Evolutionary conservation across 2,329 filamentous ascomycete species (phyloP).

Genomic region (Pseudogymnoascus sp.): DNA sequence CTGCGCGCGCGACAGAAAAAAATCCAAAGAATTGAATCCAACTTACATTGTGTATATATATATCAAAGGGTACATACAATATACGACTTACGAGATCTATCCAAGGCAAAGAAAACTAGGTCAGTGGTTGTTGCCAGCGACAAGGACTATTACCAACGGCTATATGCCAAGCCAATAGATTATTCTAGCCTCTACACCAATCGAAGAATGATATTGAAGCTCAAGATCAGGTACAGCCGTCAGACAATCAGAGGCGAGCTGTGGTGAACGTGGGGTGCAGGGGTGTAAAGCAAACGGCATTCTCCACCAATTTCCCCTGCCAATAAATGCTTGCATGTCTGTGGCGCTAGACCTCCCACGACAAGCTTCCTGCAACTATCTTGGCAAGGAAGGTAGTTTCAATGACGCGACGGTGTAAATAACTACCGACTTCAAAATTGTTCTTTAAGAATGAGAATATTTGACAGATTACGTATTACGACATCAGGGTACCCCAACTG

Average conservation of each 20-base stretch:
- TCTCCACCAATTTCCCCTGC: neutral
- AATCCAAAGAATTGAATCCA: neutral
- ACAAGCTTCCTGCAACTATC: neutral
- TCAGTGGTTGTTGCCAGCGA: neutral
- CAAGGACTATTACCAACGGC: neutral
- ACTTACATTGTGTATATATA: neutral
- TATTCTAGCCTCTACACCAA: neutral
- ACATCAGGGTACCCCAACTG: neutral
- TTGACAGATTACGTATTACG: neutral
- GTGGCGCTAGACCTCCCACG: neutral
- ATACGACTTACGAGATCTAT: neutral
- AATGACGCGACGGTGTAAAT: neutral
- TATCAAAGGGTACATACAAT: neutral
- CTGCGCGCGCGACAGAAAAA: neutral
- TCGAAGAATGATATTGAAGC: neutral
- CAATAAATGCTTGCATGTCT: neutral
- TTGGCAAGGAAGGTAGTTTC: neutral
- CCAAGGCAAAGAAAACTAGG: neutral
- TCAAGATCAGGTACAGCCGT: neutral
- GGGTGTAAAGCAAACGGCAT: neutral
- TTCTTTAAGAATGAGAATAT: neutral
- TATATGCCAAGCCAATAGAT: neutral
- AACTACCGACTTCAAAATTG: neutral
- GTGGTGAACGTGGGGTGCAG: neutral
- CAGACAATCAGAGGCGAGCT: neutral